phyloP scores from a whole-genome alignment of 2,329 filamentous ascomycete genomes.

The Aspergillus aculeatinus region DNA sequence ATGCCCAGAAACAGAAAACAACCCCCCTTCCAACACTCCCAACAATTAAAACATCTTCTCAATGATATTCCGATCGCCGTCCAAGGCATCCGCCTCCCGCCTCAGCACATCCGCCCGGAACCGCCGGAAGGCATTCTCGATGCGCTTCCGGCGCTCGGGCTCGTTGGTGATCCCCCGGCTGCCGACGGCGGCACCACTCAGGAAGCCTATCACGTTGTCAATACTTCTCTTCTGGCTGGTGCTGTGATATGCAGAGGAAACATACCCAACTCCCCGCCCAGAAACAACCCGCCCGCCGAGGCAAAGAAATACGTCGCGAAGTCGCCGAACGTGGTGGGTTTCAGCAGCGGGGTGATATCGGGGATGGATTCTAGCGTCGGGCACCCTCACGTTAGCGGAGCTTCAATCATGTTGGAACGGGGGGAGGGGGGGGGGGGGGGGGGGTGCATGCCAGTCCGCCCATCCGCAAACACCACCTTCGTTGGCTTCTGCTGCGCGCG shows the following conservation, averaged over 20 bases:
- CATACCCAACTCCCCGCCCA: constrained; percentile 59
- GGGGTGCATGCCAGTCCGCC: constrained; percentile 51
- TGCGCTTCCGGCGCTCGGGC: constrained; percentile 54
- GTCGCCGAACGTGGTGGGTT: constrained; percentile 60
- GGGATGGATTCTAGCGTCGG: constrained; percentile 55
- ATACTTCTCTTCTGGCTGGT: not conserved
- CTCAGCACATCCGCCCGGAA: constrained; percentile 65
- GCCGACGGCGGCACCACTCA: constrained; percentile 58
- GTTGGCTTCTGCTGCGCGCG: constrained; percentile 61
- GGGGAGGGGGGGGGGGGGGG: no score
- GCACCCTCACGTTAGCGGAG: not conserved
- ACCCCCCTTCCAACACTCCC: not conserved
- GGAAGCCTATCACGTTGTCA: constrained; percentile 44
- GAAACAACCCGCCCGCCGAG: constrained; percentile 59
- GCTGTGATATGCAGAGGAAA: no score
- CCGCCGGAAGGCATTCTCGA: constrained; percentile 62
- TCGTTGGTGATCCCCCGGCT: constrained; percentile 55
- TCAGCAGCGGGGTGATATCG: constrained; percentile 58
- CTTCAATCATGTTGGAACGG: not conserved
- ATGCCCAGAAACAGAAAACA: not conserved
- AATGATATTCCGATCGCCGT: constrained; percentile 39
- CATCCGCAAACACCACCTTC: constrained; percentile 61
- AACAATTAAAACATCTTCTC: constrained; percentile 26
- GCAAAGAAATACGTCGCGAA: constrained; percentile 64
- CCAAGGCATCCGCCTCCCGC: constrained; percentile 57